These are phyloP conservation scores for Sparassis latifolia DNA, from an alignment of 1,284 basidiomycete species.

Conservation along the genomic window DNA sequence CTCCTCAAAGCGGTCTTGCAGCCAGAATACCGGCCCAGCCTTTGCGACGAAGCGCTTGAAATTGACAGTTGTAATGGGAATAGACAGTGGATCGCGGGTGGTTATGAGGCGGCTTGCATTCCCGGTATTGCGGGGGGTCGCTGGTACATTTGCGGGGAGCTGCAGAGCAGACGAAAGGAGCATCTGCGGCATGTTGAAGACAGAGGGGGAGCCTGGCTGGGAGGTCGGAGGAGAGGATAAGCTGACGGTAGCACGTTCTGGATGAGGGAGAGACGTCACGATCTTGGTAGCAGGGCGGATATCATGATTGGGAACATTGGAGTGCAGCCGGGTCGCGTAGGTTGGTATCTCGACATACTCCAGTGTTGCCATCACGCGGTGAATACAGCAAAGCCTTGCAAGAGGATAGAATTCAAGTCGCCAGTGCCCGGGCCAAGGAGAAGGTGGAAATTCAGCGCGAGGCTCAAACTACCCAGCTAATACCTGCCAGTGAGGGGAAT, in stretches of 20 bases:
- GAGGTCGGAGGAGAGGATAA: constrained; percentile 20
- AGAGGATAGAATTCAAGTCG: no score
- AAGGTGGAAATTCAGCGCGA: no score
- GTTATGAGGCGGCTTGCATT: constrained; percentile 33
- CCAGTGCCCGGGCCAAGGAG: no score
- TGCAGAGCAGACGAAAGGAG: constrained; percentile 28
- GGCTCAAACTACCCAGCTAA: no score
- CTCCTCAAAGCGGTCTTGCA: constrained; percentile 73
- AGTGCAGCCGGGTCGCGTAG: constrained; percentile 37
- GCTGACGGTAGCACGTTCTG: constrained; percentile 13
- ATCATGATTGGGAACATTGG: constrained; percentile 12
- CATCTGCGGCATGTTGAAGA: constrained; percentile 26
- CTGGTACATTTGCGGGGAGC: constrained; percentile 22
- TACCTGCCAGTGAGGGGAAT: no score
- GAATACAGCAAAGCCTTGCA: no score
- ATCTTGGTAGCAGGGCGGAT: constrained; percentile 38
- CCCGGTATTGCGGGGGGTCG: constrained; percentile 17
- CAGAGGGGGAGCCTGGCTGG: constrained; percentile 15
- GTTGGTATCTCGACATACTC: constrained; percentile 48
- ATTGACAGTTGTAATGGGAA: constrained; percentile 65
- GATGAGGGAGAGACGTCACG: constrained; percentile 39
- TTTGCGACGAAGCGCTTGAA: constrained; percentile 67
- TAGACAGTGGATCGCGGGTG: constrained; percentile 57
- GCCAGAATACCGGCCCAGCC: constrained; percentile 67
- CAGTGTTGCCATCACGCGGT: constrained; percentile 34